phyloP scores from a whole-genome alignment of 331 rosid genomes.

The Saraca asoca region DNA sequence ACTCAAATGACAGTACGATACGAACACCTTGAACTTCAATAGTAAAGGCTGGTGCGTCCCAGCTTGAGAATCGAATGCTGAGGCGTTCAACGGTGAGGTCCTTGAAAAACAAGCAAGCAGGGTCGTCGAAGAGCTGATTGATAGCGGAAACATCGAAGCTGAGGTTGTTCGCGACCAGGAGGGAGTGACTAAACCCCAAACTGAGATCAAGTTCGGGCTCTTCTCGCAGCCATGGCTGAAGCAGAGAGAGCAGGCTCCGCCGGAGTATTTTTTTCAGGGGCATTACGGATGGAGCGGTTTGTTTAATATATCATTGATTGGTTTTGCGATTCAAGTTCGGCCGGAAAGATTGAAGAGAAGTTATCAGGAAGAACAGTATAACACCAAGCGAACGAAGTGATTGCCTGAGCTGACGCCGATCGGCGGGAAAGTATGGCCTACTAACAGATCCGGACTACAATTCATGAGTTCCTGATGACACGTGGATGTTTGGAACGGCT shows the following conservation, averaged over 20 bases:
- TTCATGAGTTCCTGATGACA: too few relatives aligned
- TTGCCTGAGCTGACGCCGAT: too few relatives aligned
- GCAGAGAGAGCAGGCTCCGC: slow-evolving; percentile 66
- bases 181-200: slow-evolving; percentile 64
- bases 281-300: slow-evolving; percentile 16
- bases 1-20: slow-evolving; percentile 54
- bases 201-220: slow-evolving; percentile 62
- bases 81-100: slow-evolving; percentile 58
- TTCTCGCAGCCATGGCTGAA: slow-evolving; percentile 74
- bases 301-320: slow-evolving; percentile 1
- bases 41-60: slow-evolving; percentile 67
- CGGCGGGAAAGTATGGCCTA: too few relatives aligned
- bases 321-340: neutral
- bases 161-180: slow-evolving; percentile 50
- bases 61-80: slow-evolving; percentile 60
- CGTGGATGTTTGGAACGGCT: too few relatives aligned
- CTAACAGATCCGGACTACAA: too few relatives aligned
- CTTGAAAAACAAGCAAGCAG: slow-evolving; percentile 49
- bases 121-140: slow-evolving; percentile 55
- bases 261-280: slow-evolving; percentile 45
- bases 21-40: slow-evolving; percentile 63
- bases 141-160: slow-evolving; percentile 58
- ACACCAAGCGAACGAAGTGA: too few relatives aligned
- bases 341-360: too few relatives aligned
- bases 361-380: too few relatives aligned